Conservation (phyloP, 140 eudicot genomes). For the Flaveria floridana region DNA sequence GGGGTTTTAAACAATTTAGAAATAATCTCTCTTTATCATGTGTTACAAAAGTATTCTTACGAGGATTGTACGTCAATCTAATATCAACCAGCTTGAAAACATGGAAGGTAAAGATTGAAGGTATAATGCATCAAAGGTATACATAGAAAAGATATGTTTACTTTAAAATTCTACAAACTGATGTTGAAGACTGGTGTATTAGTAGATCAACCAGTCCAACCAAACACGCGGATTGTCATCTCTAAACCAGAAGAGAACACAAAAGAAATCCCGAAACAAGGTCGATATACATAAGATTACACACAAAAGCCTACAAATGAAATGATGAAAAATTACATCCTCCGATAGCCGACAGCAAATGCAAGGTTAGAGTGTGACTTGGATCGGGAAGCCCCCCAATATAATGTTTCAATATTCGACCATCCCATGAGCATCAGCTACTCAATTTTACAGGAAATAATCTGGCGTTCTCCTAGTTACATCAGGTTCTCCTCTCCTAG, state of each 20-base stretch:
- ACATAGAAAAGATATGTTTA: background rate
- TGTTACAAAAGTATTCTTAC: background rate
- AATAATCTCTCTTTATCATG: background rate
- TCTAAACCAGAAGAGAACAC: background rate
- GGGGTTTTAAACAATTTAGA: too few relatives aligned
- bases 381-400: constrained; percentile 17
- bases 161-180: background rate
- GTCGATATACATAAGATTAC: constrained; percentile 24
- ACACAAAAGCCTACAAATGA: constrained; percentile 25
- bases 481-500: constrained; percentile 98
- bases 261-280: constrained; percentile 8
- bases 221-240: background rate
- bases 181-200: background rate
- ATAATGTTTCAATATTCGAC: constrained; percentile 30
- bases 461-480: constrained; percentile 91
- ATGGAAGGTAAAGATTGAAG: background rate
- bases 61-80: too few relatives aligned
- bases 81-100: too few relatives aligned
- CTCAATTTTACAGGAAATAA: constrained; percentile 58
- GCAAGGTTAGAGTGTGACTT: constrained; percentile 37
- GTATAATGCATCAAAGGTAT: background rate
- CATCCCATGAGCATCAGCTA: constrained; percentile 12
- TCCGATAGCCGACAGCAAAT: constrained; percentile 19
- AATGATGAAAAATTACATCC: constrained; percentile 35
- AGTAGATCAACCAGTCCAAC: too few relatives aligned